phyloP scores from a whole-genome alignment of 108 stramenopile species.

The Skeletonema marinoi region DNA sequence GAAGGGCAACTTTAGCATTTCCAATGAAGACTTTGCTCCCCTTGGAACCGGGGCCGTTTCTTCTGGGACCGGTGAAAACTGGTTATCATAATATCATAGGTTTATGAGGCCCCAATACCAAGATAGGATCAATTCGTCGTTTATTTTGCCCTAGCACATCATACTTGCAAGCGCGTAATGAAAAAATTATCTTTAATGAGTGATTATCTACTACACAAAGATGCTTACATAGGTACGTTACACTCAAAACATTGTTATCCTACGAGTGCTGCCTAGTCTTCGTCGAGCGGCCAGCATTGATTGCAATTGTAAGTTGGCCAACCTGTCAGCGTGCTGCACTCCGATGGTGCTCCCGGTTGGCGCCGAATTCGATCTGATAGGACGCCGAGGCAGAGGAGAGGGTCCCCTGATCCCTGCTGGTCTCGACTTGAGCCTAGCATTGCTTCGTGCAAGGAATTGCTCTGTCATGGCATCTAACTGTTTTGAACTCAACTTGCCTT shows the following conservation, averaged over 20 bases:
- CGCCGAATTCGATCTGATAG: not conserved
- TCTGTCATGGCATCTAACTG: conserved; percentile 35
- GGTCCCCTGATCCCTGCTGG: not conserved
- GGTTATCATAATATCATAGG: not conserved
- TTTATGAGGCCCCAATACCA: not conserved
- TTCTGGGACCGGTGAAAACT: conserved; percentile 13
- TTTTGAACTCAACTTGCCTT: not conserved
- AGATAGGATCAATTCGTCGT: not conserved
- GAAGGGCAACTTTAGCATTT: conserved; percentile 60
- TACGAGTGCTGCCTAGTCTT: not conserved
- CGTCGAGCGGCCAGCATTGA: not conserved
- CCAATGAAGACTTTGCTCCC: conserved; percentile 73
- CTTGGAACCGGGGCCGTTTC: conserved; percentile 60
- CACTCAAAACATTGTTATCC: not conserved
- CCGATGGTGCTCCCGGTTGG: not conserved
- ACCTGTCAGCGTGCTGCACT: not conserved
- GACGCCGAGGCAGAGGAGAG: not conserved
- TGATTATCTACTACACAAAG: not conserved
- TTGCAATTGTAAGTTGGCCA: not conserved
- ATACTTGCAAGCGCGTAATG: not conserved
- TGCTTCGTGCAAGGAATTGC: conserved; percentile 23
- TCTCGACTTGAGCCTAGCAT: conserved; percentile 3
- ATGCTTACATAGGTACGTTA: too few relatives aligned
- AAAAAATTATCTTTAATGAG: not conserved
- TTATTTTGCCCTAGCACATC: not conserved